Evolutionary conservation across 805 yeast genomes (phyloP).

Genomic region (Ogataea ramenticola): DNA sequence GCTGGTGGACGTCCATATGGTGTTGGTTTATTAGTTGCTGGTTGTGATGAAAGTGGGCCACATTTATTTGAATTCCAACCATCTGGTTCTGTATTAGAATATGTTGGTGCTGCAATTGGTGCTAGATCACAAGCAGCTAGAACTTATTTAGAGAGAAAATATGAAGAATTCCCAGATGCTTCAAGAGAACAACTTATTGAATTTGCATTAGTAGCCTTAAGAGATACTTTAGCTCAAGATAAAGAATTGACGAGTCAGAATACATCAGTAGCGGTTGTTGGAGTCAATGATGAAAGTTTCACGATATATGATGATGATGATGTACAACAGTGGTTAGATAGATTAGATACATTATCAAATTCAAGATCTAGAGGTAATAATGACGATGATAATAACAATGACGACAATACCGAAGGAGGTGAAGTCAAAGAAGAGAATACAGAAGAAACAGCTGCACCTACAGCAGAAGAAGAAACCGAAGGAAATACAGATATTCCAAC

Average conservation of each 20-base stretch:
- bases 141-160: conserved; percentile 86
- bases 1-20: conserved; percentile 98
- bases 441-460: conserved; percentile 6
- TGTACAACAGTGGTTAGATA: conserved; percentile 77
- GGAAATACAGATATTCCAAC: conserved; percentile 4
- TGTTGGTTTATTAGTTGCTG: conserved; percentile 86
- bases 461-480: conserved; percentile 11
- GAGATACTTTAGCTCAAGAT: conserved; percentile 93
- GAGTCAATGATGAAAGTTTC: conserved; percentile 60
- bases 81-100: conserved; percentile 87
- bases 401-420: conserved; percentile 16
- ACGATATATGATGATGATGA: conserved; percentile 79
- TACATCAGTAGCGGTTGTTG: conserved; percentile 91
- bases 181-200: conserved; percentile 68
- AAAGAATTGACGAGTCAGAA: conserved; percentile 79
- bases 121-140: conserved; percentile 98
- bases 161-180: conserved; percentile 56
- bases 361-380: conserved; percentile 40
- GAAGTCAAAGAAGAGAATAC: conserved; percentile 13
- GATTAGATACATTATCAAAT: conserved; percentile 59
- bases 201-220: conserved; percentile 82
- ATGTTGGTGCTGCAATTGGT: conserved; percentile 92
- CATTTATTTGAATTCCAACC: conserved; percentile 95
- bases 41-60: conserved; percentile 90
- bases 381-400: conserved; percentile 19